A percentile compares a stretch with the other conserved stretches of the same genome.
Conservation (phyloP, 805 yeast genomes). For the Zygotorulaspora chibaensis region DNA sequence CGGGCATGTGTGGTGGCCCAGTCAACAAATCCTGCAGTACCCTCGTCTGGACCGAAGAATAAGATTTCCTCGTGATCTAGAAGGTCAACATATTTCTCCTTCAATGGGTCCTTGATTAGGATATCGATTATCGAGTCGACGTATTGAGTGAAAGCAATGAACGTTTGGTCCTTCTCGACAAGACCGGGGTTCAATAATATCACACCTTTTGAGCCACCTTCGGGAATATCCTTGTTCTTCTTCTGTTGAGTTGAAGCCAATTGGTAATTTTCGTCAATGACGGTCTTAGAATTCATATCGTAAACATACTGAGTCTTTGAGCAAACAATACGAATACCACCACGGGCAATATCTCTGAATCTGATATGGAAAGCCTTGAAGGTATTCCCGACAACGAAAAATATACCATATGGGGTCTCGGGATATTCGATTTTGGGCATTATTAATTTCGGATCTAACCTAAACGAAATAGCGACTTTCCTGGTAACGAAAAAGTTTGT, state of each 20-base stretch:
- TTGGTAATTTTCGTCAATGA: conserved; percentile 95
- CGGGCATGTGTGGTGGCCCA: conserved; percentile 98
- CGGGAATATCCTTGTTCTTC: conserved; percentile 97
- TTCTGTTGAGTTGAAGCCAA: conserved; percentile 94
- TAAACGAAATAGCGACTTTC: conserved; percentile 90
- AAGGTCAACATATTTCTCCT: conserved; percentile 80
- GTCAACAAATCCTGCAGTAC: conserved; percentile 90
- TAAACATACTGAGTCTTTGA: conserved; percentile 84
- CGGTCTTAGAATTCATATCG: conserved; percentile 74
- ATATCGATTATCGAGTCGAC: conserved; percentile 87
- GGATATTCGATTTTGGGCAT: conserved; percentile 86
- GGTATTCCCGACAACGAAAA: conserved; percentile 92
- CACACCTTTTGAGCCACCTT: conserved; percentile 98
- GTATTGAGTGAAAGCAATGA: conserved; percentile 85
- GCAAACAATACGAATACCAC: conserved; percentile 94
- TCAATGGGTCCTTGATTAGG: conserved; percentile 71
- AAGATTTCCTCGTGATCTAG: conserved; percentile 82
- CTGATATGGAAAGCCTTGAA: conserved; percentile 97
- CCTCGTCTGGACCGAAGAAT: conserved; percentile 99
- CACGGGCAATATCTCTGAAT: conserved; percentile 95
- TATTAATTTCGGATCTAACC: conserved; percentile 75
- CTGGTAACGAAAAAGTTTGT: conserved; percentile 93
- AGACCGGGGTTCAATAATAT: conserved; percentile 72
- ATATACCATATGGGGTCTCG: conserved; percentile 89
- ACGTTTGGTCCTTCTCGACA: conserved; percentile 70